Evolutionary conservation across 1,139 yeast species (phyloP), one percentile per base, ranked within the genome.

Genomic region (Candida mesenterica): DNA sequence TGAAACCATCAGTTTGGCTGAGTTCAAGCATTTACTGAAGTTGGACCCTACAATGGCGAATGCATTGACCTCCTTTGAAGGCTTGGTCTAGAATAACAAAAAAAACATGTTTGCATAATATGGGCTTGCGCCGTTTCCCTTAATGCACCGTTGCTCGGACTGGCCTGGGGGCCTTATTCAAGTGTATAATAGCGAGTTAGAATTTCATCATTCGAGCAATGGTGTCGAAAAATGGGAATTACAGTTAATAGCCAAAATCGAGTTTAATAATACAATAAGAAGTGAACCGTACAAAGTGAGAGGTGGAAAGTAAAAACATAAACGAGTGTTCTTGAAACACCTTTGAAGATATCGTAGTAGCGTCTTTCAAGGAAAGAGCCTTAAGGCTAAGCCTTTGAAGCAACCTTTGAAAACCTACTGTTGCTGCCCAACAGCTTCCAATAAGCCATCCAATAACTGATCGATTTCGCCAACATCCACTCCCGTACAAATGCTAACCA

Each of bases 401-500:
- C n/a, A n/a, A n/a, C n/a, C n/a, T n/a, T n/a, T 7, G 23, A 19
- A 7, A 19, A 10, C 17, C 26, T 38, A 46, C 24, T 45, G 48
- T 28, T 48, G 84, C 41, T 88, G 83, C 44, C 89, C 96, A 4
- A 92, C 96, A 10, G 97, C 96, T 53, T 84, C 88, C 19, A 92
- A 75, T 34, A 92, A 71, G 4, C 94, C 95, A 46, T 85, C 94
- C 39, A 92, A 71, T 49, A 92, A 72, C 40, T 76, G 77, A 56
- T 92, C 98, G 28, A 90, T 96, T 47, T 83, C 83, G 46, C 66
- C 62, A 28, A 69, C 59, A 31, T 80, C 87, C 17, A 89, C 94
- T 15, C 94, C 92, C 3, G 96, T 85, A 64, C 97, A 90, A 38
- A 88, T 70, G 30, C 96, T 82, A 26, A 92, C 92, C 15, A 92